phyloP scores from a whole-genome alignment of 176 grass and related monocot genomes.

The Chloris gayana region DNA sequence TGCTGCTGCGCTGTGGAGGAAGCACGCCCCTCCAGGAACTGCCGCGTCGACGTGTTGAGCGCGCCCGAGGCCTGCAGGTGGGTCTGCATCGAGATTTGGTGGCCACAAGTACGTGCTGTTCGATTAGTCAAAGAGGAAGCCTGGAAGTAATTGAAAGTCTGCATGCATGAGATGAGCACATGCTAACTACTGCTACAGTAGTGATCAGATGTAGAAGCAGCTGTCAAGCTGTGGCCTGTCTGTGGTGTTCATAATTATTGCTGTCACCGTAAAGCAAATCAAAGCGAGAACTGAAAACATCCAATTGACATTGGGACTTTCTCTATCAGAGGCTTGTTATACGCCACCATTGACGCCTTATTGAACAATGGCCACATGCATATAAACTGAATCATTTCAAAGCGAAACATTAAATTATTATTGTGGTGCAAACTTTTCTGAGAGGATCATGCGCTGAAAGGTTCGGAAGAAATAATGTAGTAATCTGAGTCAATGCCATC shows the following conservation, averaged over 20 bases:
- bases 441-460: not conserved
- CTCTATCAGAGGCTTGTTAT: not conserved
- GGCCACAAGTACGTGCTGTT: conserved; percentile 19
- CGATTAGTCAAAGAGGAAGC: conserved; percentile 51
- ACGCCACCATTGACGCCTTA: too few relatives aligned
- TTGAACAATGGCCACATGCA: too few relatives aligned
- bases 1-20: conserved; percentile 20
- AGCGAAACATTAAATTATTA: not conserved
- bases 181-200: conserved; percentile 43
- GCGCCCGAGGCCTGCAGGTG: conserved; percentile 17
- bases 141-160: conserved; percentile 33
- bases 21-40: conserved; percentile 50
- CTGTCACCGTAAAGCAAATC: not conserved
- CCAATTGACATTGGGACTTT: not conserved
- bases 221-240: not conserved
- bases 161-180: conserved; percentile 39
- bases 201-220: conserved; percentile 2
- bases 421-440: not conserved
- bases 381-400: not conserved
- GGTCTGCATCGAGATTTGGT: conserved; percentile 43
- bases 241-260: conserved; percentile 10
- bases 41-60: conserved; percentile 30
- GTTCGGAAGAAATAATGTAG: conserved; percentile 27
- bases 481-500: not conserved
- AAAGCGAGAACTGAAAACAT: not conserved